A percentile compares a stretch with the other conserved stretches of the same genome.
These are phyloP conservation scores for Toxoplasma gondii DNA, from an alignment of 169 alveolate genomes.

Conservation along the genomic window DNA sequence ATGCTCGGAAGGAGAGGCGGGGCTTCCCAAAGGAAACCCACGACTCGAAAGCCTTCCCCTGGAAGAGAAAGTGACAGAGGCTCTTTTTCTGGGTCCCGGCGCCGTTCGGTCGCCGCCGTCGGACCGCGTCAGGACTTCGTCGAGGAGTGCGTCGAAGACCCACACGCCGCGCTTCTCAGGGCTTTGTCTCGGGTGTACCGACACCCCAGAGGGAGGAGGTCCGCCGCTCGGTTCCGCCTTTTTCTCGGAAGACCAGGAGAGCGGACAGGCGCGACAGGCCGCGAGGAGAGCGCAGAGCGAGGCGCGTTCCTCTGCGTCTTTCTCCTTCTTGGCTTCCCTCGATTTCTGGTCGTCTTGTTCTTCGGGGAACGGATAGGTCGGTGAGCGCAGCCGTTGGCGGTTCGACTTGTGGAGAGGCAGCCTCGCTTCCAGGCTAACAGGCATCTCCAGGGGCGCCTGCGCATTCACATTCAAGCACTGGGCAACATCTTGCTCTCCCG, in stretches of 20 bases:
- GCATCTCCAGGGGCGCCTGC: too few species aligned
- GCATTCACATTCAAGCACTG: too few species aligned
- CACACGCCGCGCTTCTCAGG: conserved; percentile 8
- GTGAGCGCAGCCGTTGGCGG: too few species aligned
- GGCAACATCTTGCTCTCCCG: too few species aligned
- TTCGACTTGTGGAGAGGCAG: too few species aligned
- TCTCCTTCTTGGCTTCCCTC: background rate
- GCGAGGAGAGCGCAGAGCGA: conserved; percentile 3
- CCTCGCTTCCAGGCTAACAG: too few species aligned
- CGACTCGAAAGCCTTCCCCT: too few species aligned
- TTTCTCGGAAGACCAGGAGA: background rate
- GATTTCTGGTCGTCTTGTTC: background rate
- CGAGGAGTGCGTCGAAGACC: background rate
- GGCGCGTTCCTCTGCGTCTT: background rate
- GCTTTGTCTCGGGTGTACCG: background rate
- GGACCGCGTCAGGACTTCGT: background rate
- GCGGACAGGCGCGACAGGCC: background rate
- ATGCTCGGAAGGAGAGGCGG: too few species aligned
- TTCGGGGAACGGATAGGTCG: too few species aligned
- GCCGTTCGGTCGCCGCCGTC: background rate
- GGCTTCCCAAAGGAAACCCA: too few species aligned
- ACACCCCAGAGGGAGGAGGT: background rate
- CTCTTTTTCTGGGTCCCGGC: too few species aligned
- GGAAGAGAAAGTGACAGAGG: too few species aligned
- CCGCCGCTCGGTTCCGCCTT: background rate